These are phyloP conservation scores for Yamadazyma epiphylla DNA, from an alignment of 1,139 yeast species.

Conservation along the genomic window DNA sequence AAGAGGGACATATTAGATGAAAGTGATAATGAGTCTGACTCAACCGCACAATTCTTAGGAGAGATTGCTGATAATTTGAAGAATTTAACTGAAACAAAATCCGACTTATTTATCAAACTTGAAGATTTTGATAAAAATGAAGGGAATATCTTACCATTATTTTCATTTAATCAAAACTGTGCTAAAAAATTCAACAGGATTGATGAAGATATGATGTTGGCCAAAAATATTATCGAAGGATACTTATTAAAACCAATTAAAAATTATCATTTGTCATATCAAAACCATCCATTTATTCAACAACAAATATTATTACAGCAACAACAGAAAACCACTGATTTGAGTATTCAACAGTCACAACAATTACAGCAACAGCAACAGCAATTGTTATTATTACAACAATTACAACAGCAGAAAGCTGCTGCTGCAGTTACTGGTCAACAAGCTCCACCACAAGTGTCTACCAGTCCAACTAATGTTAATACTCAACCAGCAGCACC, in stretches of 20 bases:
- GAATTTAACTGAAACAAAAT: conserved; percentile 27
- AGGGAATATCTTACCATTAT: conserved; percentile 33
- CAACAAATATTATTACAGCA: conserved; percentile 35
- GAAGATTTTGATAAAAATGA: conserved; percentile 28
- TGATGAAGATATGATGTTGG: conserved; percentile 35
- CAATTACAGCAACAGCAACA: conserved; percentile 17
- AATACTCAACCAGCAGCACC: conserved; percentile 5
- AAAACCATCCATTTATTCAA: conserved; percentile 43
- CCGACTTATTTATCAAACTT: conserved; percentile 19
- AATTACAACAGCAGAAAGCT: conserved; percentile 16
- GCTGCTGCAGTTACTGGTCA: not conserved
- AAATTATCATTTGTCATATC: conserved; percentile 46
- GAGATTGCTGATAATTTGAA: conserved; percentile 33
- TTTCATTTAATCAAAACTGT: conserved; percentile 26
- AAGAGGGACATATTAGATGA: conserved; percentile 32
- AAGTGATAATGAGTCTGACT: conserved; percentile 37
- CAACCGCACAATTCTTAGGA: conserved; percentile 34
- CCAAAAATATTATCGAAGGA: conserved; percentile 42
- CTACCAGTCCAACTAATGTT: not conserved
- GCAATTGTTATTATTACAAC: conserved; percentile 26
- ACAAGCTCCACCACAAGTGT: conserved; percentile 9
- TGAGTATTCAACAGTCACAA: conserved; percentile 18
- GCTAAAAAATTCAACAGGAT: conserved; percentile 17
- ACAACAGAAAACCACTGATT: conserved; percentile 17
- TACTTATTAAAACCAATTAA: conserved; percentile 41